Conservation (phyloP, 192 early-diverging fungal species). For the Backusella westeae region DNA sequence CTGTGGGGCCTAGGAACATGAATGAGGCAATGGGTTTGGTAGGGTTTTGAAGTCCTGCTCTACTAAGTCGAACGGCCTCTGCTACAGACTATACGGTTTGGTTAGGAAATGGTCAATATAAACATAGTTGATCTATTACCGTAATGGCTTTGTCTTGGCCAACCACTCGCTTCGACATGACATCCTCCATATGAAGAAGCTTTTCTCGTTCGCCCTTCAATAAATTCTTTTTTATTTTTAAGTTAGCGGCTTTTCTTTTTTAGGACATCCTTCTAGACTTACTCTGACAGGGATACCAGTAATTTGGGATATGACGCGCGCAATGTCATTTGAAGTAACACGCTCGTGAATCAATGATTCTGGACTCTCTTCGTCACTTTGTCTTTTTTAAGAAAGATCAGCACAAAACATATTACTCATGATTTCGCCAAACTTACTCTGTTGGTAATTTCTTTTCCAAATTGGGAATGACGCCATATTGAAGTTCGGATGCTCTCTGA, state of each 20-base stretch:
- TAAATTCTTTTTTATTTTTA: slow-evolving; percentile 35
- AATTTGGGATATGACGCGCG: slow-evolving; percentile 66
- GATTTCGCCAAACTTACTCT: slow-evolving; percentile 19
- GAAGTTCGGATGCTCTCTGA: slow-evolving; percentile 68
- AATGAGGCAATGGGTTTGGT: slow-evolving; percentile 89
- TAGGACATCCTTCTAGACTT: background rate
- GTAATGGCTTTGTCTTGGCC: slow-evolving; percentile 91
- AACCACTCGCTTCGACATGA: slow-evolving; percentile 58
- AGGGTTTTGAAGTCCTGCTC: slow-evolving; percentile 83
- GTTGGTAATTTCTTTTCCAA: slow-evolving; percentile 65
- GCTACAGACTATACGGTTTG: slow-evolving; percentile 59
- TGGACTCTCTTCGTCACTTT: slow-evolving; percentile 30
- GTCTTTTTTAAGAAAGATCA: background rate
- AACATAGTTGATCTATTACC: background rate
- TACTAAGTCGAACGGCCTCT: slow-evolving; percentile 81
- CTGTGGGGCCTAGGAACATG: slow-evolving; percentile 95
- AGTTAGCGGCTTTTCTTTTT: background rate
- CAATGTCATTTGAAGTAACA: slow-evolving; percentile 78
- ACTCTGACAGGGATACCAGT: slow-evolving; percentile 82
- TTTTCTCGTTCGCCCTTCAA: slow-evolving; percentile 69
- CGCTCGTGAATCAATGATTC: slow-evolving; percentile 73
- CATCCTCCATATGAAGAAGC: slow-evolving; percentile 71
- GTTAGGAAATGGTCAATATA: background rate
- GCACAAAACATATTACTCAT: too few species aligned
- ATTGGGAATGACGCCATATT: slow-evolving; percentile 74